Percentiles rank a stretch among this genome's conserved stretches.
Conservation (phyloP, 345 rosid genomes). For the Populus pruinosa region DNA sequence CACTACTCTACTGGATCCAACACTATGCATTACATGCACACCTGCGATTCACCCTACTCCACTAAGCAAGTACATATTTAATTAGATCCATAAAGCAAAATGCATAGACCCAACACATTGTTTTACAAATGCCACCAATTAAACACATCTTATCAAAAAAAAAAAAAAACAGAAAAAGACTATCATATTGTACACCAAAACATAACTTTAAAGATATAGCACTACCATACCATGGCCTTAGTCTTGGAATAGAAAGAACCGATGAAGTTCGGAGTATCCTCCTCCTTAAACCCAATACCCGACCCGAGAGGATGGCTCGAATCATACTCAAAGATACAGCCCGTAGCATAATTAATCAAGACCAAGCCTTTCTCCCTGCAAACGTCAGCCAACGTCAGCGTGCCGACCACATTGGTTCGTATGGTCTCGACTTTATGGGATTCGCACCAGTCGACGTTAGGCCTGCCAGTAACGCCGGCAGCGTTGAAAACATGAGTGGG, state of each 20-base stretch:
- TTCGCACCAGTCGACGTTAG: slow-evolving; percentile 96
- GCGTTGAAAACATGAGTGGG: slow-evolving; percentile 94
- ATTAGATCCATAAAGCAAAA: background rate
- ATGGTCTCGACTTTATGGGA: slow-evolving; percentile 91
- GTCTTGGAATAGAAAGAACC: slow-evolving; percentile 94
- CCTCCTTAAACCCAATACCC: slow-evolving; percentile 87
- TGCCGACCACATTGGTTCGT: slow-evolving; percentile 77
- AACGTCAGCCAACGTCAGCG: slow-evolving; percentile 78
- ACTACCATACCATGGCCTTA: slow-evolving; percentile 73
- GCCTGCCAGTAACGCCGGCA: slow-evolving; percentile 90
- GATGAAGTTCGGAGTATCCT: slow-evolving; percentile 76
- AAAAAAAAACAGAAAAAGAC: background rate
- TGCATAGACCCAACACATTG: background rate
- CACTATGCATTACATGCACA: background rate
- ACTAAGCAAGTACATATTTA: background rate
- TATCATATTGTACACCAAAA: background rate
- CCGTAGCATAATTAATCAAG: slow-evolving; percentile 79
- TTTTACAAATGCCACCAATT: background rate
- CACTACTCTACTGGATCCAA: background rate
- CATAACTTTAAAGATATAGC: background rate
- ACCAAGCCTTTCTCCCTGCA: slow-evolving; percentile 70
- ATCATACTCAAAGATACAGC: slow-evolving; percentile 89
- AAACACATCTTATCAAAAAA: background rate
- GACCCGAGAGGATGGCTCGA: slow-evolving; percentile 61
- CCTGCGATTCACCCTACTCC: background rate